Evolutionary conservation across 371 early-diverging fungal species (phyloP), one percentile per base, ranked within the genome.

Genomic region (Syncephalis fuscata): DNA sequence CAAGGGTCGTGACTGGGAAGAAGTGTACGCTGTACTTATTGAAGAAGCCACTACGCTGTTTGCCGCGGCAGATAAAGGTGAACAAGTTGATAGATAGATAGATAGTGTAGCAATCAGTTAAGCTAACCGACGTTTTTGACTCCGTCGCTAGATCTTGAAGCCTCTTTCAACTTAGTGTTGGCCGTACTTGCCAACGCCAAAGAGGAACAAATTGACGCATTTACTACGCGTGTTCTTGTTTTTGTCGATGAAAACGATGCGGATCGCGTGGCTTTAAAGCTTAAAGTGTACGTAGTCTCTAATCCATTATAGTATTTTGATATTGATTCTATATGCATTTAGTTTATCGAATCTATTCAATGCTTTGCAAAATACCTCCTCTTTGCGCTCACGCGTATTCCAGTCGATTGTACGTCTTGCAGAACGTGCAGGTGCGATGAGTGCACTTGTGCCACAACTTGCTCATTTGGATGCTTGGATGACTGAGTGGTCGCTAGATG

Each of bases 331-430:
- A 45, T 45, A 57, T 46, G 56, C 51, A 4, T 48, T 22, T 59
- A 88, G 85, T 38, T 73, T 90, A 40, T 76, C 80, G 51, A 89
- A 84, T 66, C 65, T 89, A 50, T 87, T 79, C 73, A 85, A 81
- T 62, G 71, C 72, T 45, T 67, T 84, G 49, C 79, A 74, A 25
- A 57, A 65, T 55, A 65, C 70, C 48, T 74, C 71, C 45, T 59
- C 78, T 42, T 68, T 73, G 46, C 80, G 88, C 36, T 79, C 78
- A 50, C 56, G 69, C 32, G 81, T 82, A 43, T 88, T 85, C 59
- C 52, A 68, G 44, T 73, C 78, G 44, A 75, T 93, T 49, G 69
- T 90, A 15, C 69, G 76, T 42, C 73, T 83, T 49, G 88, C 85
- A 45, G 65, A 73, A 40, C 64, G 74, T 43, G 66, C 70, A 48